Conservation (phyloP, 1,139 yeast species). For the Pichia inconspicua region DNA sequence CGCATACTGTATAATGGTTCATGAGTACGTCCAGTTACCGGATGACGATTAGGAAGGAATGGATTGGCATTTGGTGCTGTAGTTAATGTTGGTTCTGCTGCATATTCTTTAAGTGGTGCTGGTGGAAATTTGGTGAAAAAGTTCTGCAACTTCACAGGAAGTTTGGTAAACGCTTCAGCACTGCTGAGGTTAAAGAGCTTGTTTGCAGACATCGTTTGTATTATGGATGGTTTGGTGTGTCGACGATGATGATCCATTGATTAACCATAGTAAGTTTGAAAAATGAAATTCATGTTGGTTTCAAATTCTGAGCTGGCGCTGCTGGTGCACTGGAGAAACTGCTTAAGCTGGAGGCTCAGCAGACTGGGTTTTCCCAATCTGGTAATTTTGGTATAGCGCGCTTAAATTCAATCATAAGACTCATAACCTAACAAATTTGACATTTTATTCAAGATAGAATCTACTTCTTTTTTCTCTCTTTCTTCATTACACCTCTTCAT, state of each 20-base stretch:
- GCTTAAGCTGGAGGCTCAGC: no score
- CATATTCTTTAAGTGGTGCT: slow-evolving; percentile 61
- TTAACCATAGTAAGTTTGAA: no score
- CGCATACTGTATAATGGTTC: slow-evolving; percentile 75
- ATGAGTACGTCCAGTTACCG: slow-evolving; percentile 70
- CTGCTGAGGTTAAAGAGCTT: slow-evolving; percentile 24
- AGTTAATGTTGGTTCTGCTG: slow-evolving; percentile 56
- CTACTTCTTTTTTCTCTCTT: no score
- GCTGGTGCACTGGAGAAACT: no score
- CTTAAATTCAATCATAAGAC: background rate
- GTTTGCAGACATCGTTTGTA: slow-evolving; percentile 17
- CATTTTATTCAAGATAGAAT: no score
- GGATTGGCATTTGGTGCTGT: slow-evolving; percentile 75
- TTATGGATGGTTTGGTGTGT: background rate
- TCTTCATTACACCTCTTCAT: no score
- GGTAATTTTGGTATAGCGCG: no score
- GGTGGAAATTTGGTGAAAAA: slow-evolving; percentile 87
- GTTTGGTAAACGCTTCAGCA: slow-evolving; percentile 36
- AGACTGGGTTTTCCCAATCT: no score
- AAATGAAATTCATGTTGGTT: no score
- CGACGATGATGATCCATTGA: background rate
- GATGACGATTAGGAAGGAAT: slow-evolving; percentile 78
- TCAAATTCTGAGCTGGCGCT: no score
- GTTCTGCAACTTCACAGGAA: slow-evolving; percentile 65
- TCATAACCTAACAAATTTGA: background rate